Evolutionary conservation across 441 rosid genomes (phyloP), one percentile per base, ranked within the genome.

Genomic region (Adansonia gregorii): DNA sequence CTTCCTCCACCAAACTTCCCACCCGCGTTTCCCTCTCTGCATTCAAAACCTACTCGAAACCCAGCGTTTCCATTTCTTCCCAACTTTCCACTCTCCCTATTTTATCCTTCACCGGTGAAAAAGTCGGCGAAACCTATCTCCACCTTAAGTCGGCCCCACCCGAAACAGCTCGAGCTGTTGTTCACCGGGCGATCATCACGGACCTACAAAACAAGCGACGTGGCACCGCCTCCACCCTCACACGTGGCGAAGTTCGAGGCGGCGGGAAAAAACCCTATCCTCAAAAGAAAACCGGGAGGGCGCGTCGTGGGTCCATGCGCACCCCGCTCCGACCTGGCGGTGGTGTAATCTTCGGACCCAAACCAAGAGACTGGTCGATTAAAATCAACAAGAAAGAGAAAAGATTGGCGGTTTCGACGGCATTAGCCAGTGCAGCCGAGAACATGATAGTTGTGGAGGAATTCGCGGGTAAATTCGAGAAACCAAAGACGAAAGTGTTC

Each of bases 361-460:
- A 80, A 78, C 98, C 97, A 0, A 85, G 85, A 58, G 98, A 94
- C 76, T 94, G 99, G 99, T 85, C 95, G 4, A 89, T 95, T 19
- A 95, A 92, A 76, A 95, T 95, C 77, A 94, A 95, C 82, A 83
- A 74, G 79, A 95, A 95, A 85, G 98, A 95, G 90, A 95, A 94
- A 80, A 78, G 78, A 77, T 79, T 95, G n/a, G 98, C 97, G 10
- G 84, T 95, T 5, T 94, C 98, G 15, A 94, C 97, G 24, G 99
- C 98, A 68, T 55, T 95, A 27, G 80, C 86, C 46, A 93, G 98
- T 60, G 97, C 93, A 12, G 84, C 84, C 0, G 91, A 87, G 80
- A 90, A 83, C 73, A 84, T 93, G 66, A 71, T 88, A 0, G 95
- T 95, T 52, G 97, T 95, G 51, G 98, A 95, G 89, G 95, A 94